Evolutionary conservation across 441 rosid genomes (phyloP).

Genomic region (Populus trichocarpa): DNA sequence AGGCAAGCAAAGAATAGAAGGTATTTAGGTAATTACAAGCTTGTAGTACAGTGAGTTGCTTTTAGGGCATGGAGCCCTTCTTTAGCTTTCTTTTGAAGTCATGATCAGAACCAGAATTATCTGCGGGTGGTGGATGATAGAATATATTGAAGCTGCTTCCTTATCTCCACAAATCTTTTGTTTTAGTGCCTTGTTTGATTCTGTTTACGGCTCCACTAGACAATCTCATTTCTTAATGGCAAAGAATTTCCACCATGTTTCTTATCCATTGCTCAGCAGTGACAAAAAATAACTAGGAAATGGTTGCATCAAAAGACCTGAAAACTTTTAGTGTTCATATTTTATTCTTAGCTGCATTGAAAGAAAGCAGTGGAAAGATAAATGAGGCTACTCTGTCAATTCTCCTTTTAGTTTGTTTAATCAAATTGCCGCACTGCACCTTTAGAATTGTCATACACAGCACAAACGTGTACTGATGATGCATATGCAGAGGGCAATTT

Average conservation of each 20-base stretch:
- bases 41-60: neutral
- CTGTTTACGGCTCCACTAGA: conserved; percentile 23
- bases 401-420: neutral
- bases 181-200: conserved; percentile 14
- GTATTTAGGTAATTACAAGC: conserved; percentile 12
- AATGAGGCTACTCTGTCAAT: neutral
- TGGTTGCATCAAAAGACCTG: neutral
- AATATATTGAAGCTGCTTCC: conserved; percentile 18
- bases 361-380: neutral
- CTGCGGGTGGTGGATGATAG: conserved; percentile 1
- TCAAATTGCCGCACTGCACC: neutral
- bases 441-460: neutral
- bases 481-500: neutral
- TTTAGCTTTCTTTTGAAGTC: conserved; percentile 28
- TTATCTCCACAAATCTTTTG: conserved; percentile 25
- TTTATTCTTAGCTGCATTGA: neutral
- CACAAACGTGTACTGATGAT: neutral
- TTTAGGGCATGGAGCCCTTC: conserved; percentile 12
- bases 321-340: neutral
- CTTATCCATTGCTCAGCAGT: neutral
- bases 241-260: conserved; percentile 11
- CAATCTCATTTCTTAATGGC: conserved; percentile 2
- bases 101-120: conserved; percentile 22
- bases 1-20: conserved; percentile 39
- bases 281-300: neutral